Base-by-base conservation (phyloP, 768 basidiomycete genomes). In the Pleurotus tuoliensis region DNA sequence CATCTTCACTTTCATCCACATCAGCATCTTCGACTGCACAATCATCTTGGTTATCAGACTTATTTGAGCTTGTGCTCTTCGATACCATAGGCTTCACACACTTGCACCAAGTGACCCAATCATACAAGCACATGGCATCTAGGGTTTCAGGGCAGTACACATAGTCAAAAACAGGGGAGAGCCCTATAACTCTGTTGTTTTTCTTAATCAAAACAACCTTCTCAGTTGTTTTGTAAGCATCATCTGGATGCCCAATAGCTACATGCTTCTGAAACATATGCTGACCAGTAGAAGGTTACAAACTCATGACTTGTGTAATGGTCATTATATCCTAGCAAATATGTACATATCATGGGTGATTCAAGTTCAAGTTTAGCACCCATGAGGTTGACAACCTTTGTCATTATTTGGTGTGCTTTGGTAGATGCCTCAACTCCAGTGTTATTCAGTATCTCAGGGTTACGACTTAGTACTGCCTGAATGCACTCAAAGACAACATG, bases 361-460 rank as follows among this genome's bases (percentile, higher is more conserved):
- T 8, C 41, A 62, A 18, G 59, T 62, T 73, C 71, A 47, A 62
- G 46, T 44, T 67, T 70, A 2, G 67, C 41, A 20, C 58, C 63
- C 9, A 74, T 39, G 3, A 56, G 37, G 49, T 73, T 73, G 1
- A 71, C 62, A 37, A 68, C 18, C 6, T 43, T 43, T 12, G 41
- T 43, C 41, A 43, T 43, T 3, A 43, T 43, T 43, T 43, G 41
- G 61, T 48, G 63, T 22, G 49, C n/a, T 43, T 64, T 64, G 41
- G 54, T 67, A 3, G 61, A 39, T 57, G 70, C 66, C 18, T 43
- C 41, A 5, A 18, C 18, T n/a, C 41, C 41, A n/a, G 41, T 43
- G 41, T 62, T 54, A 9, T 70, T 64, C 61, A 75, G 71, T 13
- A 73, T 64, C 58, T 73, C 47, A 3, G 71, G 74, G 41, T 73